Conservation (phyloP, 169 alveolate genomes). For the Cryptosporidium meleagridis region DNA sequence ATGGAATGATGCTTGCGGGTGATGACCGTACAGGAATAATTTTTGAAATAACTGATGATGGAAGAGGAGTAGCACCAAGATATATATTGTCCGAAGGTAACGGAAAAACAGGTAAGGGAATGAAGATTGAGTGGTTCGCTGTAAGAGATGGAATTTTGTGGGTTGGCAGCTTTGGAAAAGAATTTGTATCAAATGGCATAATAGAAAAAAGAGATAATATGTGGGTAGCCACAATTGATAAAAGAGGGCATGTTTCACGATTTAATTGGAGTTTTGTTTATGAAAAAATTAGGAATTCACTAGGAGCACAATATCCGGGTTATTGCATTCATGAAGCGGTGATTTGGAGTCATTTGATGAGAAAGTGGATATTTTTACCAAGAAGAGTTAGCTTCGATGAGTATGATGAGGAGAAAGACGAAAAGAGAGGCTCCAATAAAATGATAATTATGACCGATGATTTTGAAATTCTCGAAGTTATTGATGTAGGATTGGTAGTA, state of each 20-base stretch:
- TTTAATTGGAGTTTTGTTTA: conserved; percentile 73
- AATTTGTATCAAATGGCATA: conserved; percentile 73
- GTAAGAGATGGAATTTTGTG: conserved; percentile 75
- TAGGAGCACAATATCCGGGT: conserved; percentile 76
- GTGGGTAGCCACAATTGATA: conserved; percentile 77
- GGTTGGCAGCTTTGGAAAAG: conserved; percentile 80
- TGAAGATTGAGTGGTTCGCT: conserved; percentile 79
- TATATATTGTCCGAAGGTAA: conserved; percentile 77
- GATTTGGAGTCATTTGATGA: conserved; percentile 75
- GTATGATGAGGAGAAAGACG: conserved; percentile 76
- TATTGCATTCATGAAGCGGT: conserved; percentile 79
- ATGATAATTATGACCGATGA: conserved; percentile 52
- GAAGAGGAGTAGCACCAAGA: conserved; percentile 67
- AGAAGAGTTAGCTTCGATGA: conserved; percentile 75
- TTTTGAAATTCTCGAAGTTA: conserved; percentile 40
- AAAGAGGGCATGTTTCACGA: conserved; percentile 49
- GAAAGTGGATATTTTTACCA: conserved; percentile 77
- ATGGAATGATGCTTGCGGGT: conserved; percentile 76
- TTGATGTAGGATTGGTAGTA: conserved; percentile 22
- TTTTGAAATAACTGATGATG: conserved; percentile 66
- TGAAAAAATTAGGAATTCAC: conserved; percentile 69
- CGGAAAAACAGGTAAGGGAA: conserved; percentile 77
- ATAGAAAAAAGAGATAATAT: conserved; percentile 54
- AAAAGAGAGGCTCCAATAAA: conserved; percentile 56
- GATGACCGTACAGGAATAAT: conserved; percentile 81